Percentiles rank a stretch among this genome's conserved stretches.
Evolutionary conservation across 176 grass and related monocot genomes (phyloP).

Genomic region (Eleusine indica): DNA sequence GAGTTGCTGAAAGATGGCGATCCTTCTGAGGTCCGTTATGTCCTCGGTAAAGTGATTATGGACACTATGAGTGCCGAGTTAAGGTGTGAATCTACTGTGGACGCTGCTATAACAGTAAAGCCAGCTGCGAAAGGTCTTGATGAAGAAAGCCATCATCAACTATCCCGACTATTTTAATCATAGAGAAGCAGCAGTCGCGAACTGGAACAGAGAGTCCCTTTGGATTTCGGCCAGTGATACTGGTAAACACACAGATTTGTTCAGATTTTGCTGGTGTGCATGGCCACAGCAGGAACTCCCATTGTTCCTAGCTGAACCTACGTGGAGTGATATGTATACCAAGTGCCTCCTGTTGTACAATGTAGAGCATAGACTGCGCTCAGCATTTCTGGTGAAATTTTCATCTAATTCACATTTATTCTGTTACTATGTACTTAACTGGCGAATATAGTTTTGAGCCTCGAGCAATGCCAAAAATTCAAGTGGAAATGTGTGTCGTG

Average conservation of each 20-base stretch:
- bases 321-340: background rate
- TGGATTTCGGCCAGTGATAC: background rate
- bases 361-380: background rate
- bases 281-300: background rate
- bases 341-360: slow-evolving; percentile 3
- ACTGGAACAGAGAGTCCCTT: slow-evolving; percentile 1
- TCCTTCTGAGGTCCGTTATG: slow-evolving; percentile 62
- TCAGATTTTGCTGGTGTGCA: background rate
- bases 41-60: slow-evolving; percentile 77
- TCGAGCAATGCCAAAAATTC: background rate
- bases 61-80: slow-evolving; percentile 51
- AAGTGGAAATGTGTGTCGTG: background rate
- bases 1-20: slow-evolving; percentile 59
- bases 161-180: slow-evolving; percentile 18
- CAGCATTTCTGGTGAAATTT: background rate
- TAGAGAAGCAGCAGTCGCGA: background rate
- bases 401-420: background rate
- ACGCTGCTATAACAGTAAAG: slow-evolving; percentile 9
- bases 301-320: background rate
- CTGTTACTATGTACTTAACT: background rate
- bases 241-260: too few relatives aligned
- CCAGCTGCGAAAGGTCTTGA: slow-evolving; percentile 4
- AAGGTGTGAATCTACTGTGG: slow-evolving; percentile 20
- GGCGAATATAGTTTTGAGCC: background rate
- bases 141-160: background rate